Percentiles rank a stretch among this genome's conserved stretches.
Evolutionary conservation across 371 early-diverging fungal genomes (phyloP).

Genomic region (Umbelopsis sp.): DNA sequence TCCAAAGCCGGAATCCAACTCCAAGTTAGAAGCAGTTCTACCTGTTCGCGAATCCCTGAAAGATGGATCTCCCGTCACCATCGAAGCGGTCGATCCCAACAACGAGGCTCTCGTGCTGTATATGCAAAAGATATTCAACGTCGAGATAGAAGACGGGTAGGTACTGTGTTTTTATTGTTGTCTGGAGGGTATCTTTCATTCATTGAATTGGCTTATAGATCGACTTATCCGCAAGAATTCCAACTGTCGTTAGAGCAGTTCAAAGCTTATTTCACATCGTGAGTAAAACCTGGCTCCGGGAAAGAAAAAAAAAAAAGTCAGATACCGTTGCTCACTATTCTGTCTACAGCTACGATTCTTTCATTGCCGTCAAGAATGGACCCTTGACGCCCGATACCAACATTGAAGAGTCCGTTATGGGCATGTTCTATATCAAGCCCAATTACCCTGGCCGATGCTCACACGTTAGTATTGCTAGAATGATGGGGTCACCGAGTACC

Average conservation of each 20-base stretch:
- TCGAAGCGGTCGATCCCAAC: conserved; percentile 36
- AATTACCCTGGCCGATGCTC: conserved; percentile 74
- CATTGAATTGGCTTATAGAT: conserved; percentile 28
- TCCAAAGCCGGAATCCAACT: conserved; percentile 37
- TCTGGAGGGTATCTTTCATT: neutral
- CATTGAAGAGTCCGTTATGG: conserved; percentile 53
- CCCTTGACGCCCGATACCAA: conserved; percentile 32
- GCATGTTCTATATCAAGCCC: conserved; percentile 79
- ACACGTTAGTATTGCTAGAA: conserved; percentile 42
- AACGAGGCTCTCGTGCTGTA: conserved; percentile 40
- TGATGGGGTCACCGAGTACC: neutral
- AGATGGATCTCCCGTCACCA: conserved; percentile 31
- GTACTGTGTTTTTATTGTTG: neutral
- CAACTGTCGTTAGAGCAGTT: conserved; percentile 52
- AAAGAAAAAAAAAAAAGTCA: too few species aligned
- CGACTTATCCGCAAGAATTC: conserved; percentile 77
- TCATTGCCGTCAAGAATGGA: conserved; percentile 49
- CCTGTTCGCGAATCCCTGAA: conserved; percentile 49
- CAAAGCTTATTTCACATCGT: conserved; percentile 57
- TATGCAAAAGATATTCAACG: conserved; percentile 65
- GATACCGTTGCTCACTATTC: too few species aligned
- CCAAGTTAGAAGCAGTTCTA: conserved; percentile 38
- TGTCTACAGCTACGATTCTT: conserved; percentile 52
- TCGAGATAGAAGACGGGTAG: conserved; percentile 63
- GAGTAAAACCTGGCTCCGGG: neutral